Conservation (phyloP, 2,329 filamentous ascomycete genomes). For the Colletotrichum sojae region DNA sequence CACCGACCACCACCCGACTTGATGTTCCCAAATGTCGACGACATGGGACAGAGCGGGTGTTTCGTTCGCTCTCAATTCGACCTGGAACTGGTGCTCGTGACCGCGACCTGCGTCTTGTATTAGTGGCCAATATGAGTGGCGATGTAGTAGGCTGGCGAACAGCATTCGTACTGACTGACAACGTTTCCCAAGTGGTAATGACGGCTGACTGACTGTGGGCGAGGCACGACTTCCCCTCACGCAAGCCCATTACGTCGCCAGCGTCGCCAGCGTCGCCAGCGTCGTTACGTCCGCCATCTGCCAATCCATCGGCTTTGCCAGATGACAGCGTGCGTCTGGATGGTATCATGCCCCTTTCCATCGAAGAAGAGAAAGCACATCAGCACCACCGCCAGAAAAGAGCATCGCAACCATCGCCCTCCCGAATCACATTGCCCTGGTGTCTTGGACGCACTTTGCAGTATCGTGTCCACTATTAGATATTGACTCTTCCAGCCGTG, state of each 20-base stretch:
- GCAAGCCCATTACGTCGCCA: conserved; percentile 1
- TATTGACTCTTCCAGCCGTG: conserved; percentile 12
- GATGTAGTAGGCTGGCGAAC: too few species aligned
- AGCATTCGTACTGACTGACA: too few species aligned
- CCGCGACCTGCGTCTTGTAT: not conserved
- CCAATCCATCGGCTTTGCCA: too few species aligned
- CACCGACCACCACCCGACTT: conserved; percentile 25
- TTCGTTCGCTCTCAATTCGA: not conserved
- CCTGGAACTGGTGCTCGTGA: not conserved
- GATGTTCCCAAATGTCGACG: conserved; percentile 16
- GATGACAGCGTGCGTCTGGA: too few species aligned
- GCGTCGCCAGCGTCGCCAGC: not conserved
- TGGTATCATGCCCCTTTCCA: too few species aligned
- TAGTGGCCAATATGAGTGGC: too few species aligned
- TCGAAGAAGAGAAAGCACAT: too few species aligned
- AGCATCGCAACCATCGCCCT: not conserved
- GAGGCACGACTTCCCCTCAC: conserved; percentile 3
- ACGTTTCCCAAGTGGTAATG: not conserved
- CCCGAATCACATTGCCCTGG: not conserved
- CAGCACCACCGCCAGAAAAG: not conserved
- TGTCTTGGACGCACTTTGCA: not conserved
- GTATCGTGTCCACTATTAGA: not conserved
- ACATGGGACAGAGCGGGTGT: conserved; percentile 12
- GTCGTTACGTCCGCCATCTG: not conserved
- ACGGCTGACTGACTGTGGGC: not conserved